These are phyloP conservation scores for Corynascus novoguineensis DNA, from an alignment of 495 filamentous ascomycete genomes.

Conservation along the genomic window DNA sequence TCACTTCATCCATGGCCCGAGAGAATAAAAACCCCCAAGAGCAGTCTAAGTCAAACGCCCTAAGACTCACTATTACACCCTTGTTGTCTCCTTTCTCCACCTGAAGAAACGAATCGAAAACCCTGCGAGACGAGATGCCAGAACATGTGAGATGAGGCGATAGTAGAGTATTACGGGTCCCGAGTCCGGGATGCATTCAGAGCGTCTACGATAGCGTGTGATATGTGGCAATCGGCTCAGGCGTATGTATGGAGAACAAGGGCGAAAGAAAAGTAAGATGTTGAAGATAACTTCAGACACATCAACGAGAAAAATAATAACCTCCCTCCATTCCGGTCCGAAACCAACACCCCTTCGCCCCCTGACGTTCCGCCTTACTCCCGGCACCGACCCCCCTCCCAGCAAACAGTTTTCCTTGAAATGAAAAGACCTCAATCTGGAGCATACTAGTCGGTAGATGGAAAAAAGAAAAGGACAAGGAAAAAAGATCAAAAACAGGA, in stretches of 20 bases:
- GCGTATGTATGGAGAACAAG: slow-evolving; percentile 3
- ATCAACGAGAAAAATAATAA: slow-evolving; percentile 36
- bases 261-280: slow-evolving; percentile 22
- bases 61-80: background rate
- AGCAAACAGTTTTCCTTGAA: slow-evolving; percentile 34
- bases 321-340: slow-evolving; percentile 31
- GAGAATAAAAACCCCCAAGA: slow-evolving; percentile 13
- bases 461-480: slow-evolving; percentile 31
- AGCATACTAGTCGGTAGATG: slow-evolving; percentile 29
- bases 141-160: background rate
- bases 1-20: too few relatives aligned
- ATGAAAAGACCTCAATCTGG: slow-evolving; percentile 29
- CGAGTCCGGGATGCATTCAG: background rate
- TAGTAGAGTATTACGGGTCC: background rate
- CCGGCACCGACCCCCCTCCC: slow-evolving; percentile 28
- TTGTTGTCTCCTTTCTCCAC: background rate
- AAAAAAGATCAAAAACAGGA: slow-evolving; percentile 19
- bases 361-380: slow-evolving; percentile 25
- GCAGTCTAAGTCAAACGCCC: background rate
- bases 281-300: background rate
- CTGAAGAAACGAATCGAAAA: background rate
- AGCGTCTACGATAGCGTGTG: slow-evolving; percentile 13
- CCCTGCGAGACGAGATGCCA: background rate
- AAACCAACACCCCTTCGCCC: slow-evolving; percentile 30
- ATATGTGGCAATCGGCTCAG: slow-evolving; percentile 2